Evolutionary conservation across 495 filamentous ascomycete species (phyloP), one percentile per base, ranked within the genome.

Genomic region (Penicillium paradoxum): DNA sequence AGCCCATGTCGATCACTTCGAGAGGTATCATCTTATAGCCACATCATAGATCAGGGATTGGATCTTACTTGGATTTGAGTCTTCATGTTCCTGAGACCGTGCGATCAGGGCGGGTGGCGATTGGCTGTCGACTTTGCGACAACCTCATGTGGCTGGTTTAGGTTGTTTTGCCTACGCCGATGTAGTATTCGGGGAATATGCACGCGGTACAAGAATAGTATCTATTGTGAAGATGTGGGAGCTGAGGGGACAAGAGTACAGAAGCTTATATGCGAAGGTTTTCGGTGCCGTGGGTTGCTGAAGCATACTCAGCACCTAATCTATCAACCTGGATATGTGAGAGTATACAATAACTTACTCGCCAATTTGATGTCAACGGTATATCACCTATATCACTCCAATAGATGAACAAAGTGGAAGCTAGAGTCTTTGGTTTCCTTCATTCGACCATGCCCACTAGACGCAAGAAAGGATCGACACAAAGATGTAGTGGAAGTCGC

Each of bases 111-210:
- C 19, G 8, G 18, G 29, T 24, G 39, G 19, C 32, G 29, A 51
- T 51, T 51, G 49, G 49, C 19, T 51, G 46, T 18, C 18, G 3
- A 40, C 38, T 22, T 40, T 19, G 22, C n/a, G n/a, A 43, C 40
- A 25, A 24, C 8, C 11, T 42, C 15, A 41, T 18, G 39, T 41
- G 18, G 11, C 14, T 14, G 6, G 22, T 7, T 27, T 27, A 27
- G 19, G 22, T 10, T 25, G 24, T 15, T 17, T 27, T 15, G 13
- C 8, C n/a, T 7, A 29, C 13, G 17, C 24, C 25, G 15, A 44
- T 27, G 32, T 48, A 25, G 45, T 24, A 48, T 37, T 48, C 32
- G 45, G 32, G 4, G 22, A 36, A 37, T 48, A 48, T 48, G 2
- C 8, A 18, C 14, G 32, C 33, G 21, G 17, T 17, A 37, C 45